phyloP scores from a whole-genome alignment of 2,329 filamentous ascomycete species.

The Ciborinia camelliae region DNA sequence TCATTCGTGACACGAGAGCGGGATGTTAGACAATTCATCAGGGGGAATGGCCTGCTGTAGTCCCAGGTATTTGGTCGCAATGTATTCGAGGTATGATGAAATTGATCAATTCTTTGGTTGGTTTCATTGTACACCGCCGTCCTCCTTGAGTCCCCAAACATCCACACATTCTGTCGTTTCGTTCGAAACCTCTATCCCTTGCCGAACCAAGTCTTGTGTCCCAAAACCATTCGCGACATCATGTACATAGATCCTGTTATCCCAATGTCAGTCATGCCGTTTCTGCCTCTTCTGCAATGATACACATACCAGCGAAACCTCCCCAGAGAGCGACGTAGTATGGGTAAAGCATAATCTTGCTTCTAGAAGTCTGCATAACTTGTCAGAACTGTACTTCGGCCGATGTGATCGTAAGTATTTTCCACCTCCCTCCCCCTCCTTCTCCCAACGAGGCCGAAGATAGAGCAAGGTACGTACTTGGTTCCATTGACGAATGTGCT shows the following conservation, averaged over 20 bases:
- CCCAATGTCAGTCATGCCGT: neutral
- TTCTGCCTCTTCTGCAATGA: neutral
- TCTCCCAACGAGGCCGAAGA: neutral
- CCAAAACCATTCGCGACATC: slow-evolving; percentile 68
- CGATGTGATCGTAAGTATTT: neutral
- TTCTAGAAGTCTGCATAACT: slow-evolving; percentile 55
- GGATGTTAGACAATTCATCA: neutral
- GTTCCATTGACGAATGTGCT: slow-evolving; percentile 68
- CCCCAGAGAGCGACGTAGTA: slow-evolving; percentile 66
- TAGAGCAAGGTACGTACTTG: slow-evolving; percentile 57
- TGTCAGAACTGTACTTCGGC: slow-evolving; percentile 9
- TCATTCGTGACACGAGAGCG: too few species aligned
- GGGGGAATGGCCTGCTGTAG: neutral
- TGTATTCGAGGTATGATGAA: slow-evolving; percentile 13
- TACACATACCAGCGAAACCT: slow-evolving; percentile 56
- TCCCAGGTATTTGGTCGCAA: neutral
- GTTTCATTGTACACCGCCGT: slow-evolving; percentile 27
- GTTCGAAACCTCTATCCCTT: slow-evolving; percentile 45
- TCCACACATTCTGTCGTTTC: neutral
- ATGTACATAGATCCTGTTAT: slow-evolving; percentile 58
- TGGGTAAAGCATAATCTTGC: slow-evolving; percentile 62
- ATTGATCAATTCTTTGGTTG: slow-evolving; percentile 26
- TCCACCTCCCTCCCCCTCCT: neutral
- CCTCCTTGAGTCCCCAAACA: neutral
- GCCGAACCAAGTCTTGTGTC: slow-evolving; percentile 76